Base-by-base conservation (phyloP, 495 filamentous ascomycete species). In the Podospora fimiseda region DNA sequence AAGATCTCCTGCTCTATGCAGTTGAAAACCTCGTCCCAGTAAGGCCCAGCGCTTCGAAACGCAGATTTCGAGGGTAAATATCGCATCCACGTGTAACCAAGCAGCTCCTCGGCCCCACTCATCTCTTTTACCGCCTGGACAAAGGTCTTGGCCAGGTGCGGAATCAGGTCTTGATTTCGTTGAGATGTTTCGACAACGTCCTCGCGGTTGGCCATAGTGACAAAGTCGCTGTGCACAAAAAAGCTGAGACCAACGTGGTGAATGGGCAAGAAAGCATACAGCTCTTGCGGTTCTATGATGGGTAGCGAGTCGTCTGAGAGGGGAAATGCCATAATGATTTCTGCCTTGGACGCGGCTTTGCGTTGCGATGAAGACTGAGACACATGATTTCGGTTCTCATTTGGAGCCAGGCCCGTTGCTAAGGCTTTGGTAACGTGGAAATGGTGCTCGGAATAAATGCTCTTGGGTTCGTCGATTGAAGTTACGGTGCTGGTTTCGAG, bases 291-390 rank as follows among this genome's bases (percentile, higher is more conserved):
- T 16, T 60, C 46, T 24, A 70, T 58, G 13, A 66, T 36, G 0
- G 70, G 69, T 7, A 55, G 42, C 0, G 49, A 62, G 3, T 53
- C 19, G 4, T 49, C 39, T 0, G 63, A 56, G 0, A 74, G 16
- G 5, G 72, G 71, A 48, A 76, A 76, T 6, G 73, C 70, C 2
- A 75, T 60, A 18, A 70, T 48, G 13, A 75, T 51, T 19, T 67
- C 60, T 1, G 71, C 53, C 6, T 33, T 50, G 2, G 61, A 27
- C 37, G 64, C 68, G 20, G 58, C 55, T 27, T 18, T 20, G 3
- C 40, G 30, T 3, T 50, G 20, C 16, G 56, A 48, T 23, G 70
- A 63, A 0, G 5, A 2, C 0, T 48, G 45, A 2, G 67, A 54
- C n/a, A n/a, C n/a, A 40, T 64, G 69, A 0, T 14, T 40, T 23